Conservation (phyloP, 2,329 filamentous ascomycete species). For the Paraphoma chrysanthemicola region DNA sequence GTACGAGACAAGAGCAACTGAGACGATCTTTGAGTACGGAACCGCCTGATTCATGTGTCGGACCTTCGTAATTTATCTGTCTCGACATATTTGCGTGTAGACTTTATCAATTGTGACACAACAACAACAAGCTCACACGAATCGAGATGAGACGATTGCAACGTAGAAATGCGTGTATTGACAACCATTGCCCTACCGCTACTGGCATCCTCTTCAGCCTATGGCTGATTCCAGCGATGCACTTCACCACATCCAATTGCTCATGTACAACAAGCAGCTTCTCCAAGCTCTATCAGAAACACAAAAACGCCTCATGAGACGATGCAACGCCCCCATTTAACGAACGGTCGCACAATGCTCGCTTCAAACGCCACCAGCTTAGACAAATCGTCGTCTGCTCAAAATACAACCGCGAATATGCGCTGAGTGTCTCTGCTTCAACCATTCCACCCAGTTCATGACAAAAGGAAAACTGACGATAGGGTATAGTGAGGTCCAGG, state of each 20-base stretch:
- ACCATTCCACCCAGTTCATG: not conserved
- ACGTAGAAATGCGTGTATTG: not conserved
- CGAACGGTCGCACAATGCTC: slow-evolving; percentile 11
- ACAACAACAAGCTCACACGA: not conserved
- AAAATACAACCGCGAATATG: slow-evolving; percentile 6
- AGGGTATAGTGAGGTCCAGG: slow-evolving; percentile 32
- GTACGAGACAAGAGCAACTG: slow-evolving; percentile 49
- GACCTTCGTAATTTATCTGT: slow-evolving; percentile 49
- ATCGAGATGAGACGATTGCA: not conserved
- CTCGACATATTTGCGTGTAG: slow-evolving; percentile 33
- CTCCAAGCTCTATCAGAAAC: not conserved
- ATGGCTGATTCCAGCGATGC: too few relatives aligned
- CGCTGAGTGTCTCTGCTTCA: slow-evolving; percentile 4
- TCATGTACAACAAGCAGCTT: not conserved
- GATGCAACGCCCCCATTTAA: not conserved
- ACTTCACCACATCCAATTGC: not conserved
- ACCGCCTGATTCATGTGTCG: slow-evolving; percentile 39
- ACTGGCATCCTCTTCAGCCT: not conserved
- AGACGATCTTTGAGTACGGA: slow-evolving; percentile 52
- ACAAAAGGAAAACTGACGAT: slow-evolving; percentile 12
- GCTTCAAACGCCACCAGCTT: slow-evolving; percentile 20
- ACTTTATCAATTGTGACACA: not conserved
- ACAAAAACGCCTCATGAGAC: not conserved
- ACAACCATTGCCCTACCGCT: not conserved
- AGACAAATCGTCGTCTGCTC: slow-evolving; percentile 13